Evolutionary conservation across 176 grass and related monocot species (phyloP), one percentile per base, ranked within the genome.

Genomic region (Puya raimondii): DNA sequence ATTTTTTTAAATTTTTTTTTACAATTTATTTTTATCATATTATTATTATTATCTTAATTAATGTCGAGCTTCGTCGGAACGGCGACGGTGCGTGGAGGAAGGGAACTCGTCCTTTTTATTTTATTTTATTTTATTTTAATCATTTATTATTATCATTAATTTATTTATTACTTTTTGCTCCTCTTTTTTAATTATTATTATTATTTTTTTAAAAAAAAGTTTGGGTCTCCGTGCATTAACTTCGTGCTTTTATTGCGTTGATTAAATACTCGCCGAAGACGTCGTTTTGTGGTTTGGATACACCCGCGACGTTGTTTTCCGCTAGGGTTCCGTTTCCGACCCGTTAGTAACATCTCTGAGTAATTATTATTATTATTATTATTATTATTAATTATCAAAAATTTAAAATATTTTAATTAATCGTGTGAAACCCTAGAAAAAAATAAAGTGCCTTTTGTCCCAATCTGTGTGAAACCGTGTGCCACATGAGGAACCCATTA

Each of bases 11-110:
- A 2, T 26, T 26, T 26, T 23, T 23, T 23, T 23, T 26, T 26
- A 26, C 25, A 26, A 26, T 26, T 26, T 26, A 2, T 26, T 26
- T 2, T 26, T 2, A 26, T 26, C 1, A 26, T 26, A 1, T 26
- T 26, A 26, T 26, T 26, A 26, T 2, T 75, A 76, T 66, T 79
- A 80, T 49, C 63, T 69, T 75, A 23, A 70, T 80, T 64, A 78
- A 59, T 77, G 79, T 48, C 75, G 50, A 73, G 67, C 76, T 75
- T 58, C 81, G 77, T 51, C 86, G 80, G 81, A 50, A 93, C 86
- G 90, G 63, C 72, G 74, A 92, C 83, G 89, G 76, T 67, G 66
- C 80, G 47, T 64, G 3, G 11, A 71, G 17, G 25, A 63, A 33
- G 49, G 49, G 49, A 16, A 42, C 33, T 42, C 49, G 51, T 64